Evolutionary conservation across 768 basidiomycete genomes (phyloP).

Genomic region (Cubamyces lactineus): DNA sequence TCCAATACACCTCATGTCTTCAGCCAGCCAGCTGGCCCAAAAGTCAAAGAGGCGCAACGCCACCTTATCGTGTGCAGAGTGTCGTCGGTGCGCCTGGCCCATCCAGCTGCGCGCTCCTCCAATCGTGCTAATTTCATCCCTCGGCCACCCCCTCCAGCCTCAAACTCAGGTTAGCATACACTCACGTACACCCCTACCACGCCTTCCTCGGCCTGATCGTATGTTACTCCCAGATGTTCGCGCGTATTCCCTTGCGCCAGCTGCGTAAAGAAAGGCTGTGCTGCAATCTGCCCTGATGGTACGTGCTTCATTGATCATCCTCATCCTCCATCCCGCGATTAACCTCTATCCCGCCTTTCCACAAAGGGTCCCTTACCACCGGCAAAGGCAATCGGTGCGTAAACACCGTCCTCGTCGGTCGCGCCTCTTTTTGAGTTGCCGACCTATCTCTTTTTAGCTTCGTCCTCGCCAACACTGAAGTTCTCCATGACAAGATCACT

Average conservation of each 20-base stretch:
- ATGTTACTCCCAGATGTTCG: conserved; percentile 49
- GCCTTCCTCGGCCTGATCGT: conserved; percentile 17
- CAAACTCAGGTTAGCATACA: conserved; percentile 60
- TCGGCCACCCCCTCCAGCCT: conserved; percentile 45
- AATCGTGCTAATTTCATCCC: conserved; percentile 17
- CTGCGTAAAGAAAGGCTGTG: conserved; percentile 45
- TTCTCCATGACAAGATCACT: conserved; percentile 69
- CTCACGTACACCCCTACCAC: conserved; percentile 19
- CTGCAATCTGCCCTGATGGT: conserved; percentile 67
- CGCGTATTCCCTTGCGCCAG: conserved; percentile 63
- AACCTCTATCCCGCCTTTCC: conserved; percentile 17
- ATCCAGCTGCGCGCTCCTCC: conserved; percentile 3
- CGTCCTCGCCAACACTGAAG: conserved; percentile 72
- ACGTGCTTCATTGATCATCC: conserved; percentile 18
- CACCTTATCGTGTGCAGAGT: conserved; percentile 69
- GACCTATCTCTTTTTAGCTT: conserved; percentile 44
- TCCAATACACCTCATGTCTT: conserved; percentile 18
- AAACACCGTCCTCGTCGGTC: conserved; percentile 10
- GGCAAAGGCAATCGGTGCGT: conserved; percentile 71
- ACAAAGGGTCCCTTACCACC: conserved; percentile 65
- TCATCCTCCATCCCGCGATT: conserved; percentile 6
- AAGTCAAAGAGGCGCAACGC: conserved; percentile 38
- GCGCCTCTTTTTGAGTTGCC: conserved; percentile 19
- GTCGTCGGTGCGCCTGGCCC: conserved; percentile 53
- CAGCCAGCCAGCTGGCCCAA: conserved; percentile 19